phyloP scores from a whole-genome alignment of 306 rosid genomes.

The Cyclanthera cordifolia region DNA sequence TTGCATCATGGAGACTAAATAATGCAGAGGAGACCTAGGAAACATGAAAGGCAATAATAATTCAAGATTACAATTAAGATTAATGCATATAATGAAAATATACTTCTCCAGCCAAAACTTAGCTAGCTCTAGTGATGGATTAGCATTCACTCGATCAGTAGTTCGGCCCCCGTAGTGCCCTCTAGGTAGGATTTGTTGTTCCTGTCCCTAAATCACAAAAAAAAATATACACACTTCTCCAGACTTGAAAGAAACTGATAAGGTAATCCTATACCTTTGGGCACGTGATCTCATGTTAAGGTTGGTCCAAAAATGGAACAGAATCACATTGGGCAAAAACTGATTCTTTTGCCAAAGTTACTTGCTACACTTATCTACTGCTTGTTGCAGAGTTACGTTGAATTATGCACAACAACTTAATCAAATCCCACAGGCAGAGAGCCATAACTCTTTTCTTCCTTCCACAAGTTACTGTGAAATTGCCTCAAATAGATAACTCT shows the following conservation, averaged over 20 bases:
- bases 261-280: neutral
- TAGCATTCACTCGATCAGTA: no score
- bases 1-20: neutral
- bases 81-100: neutral
- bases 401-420: neutral
- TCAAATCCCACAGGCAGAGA: neutral
- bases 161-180: no score
- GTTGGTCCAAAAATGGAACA: slow-evolving; percentile 10
- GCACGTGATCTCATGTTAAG: slow-evolving; percentile 11
- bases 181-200: no score
- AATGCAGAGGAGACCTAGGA: neutral
- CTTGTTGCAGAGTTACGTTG: neutral
- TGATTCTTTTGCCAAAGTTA: neutral
- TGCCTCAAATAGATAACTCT: neutral
- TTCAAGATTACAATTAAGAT: neutral
- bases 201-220: no score
- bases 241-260: slow-evolving; percentile 1
- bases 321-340: neutral
- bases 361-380: no score
- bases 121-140: no score
- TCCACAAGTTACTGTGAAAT: neutral
- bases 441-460: neutral
- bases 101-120: no score
- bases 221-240: no score
- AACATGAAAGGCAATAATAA: neutral